These are phyloP conservation scores for Solanum pennellii DNA, from an alignment of 257 asterid genomes.

Conservation along the genomic window DNA sequence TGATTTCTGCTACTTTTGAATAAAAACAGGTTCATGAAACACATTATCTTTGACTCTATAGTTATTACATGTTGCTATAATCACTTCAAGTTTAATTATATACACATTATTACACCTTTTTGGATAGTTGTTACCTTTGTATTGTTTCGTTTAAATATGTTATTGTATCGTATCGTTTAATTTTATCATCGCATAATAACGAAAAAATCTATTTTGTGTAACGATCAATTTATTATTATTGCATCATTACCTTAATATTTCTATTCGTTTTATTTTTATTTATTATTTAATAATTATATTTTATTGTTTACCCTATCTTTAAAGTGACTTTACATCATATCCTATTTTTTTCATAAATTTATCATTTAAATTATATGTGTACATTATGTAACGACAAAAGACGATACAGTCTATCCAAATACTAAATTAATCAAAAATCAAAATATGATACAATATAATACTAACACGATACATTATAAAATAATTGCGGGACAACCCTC, in stretches of 20 bases:
- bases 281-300: too few relatives aligned
- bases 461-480: not conserved
- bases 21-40: not conserved
- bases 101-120: not conserved
- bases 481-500: not conserved
- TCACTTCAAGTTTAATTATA: not conserved
- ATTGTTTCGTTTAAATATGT: not conserved
- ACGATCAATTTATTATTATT: too few relatives aligned
- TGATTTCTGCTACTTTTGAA: not conserved
- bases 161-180: not conserved
- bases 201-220: too few relatives aligned
- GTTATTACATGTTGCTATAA: not conserved
- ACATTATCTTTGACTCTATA: not conserved
- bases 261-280: too few relatives aligned
- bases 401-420: too few relatives aligned
- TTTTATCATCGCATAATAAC: too few relatives aligned
- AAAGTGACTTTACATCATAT: not conserved
- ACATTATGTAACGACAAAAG: too few relatives aligned
- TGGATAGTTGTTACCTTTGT: not conserved
- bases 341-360: too few relatives aligned
- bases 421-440: too few relatives aligned
- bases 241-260: too few relatives aligned
- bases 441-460: not conserved
- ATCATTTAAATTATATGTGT: too few relatives aligned
- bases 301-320: not conserved